Conservation (phyloP, 2,329 filamentous ascomycete genomes). For the Xylaria sp. region DNA sequence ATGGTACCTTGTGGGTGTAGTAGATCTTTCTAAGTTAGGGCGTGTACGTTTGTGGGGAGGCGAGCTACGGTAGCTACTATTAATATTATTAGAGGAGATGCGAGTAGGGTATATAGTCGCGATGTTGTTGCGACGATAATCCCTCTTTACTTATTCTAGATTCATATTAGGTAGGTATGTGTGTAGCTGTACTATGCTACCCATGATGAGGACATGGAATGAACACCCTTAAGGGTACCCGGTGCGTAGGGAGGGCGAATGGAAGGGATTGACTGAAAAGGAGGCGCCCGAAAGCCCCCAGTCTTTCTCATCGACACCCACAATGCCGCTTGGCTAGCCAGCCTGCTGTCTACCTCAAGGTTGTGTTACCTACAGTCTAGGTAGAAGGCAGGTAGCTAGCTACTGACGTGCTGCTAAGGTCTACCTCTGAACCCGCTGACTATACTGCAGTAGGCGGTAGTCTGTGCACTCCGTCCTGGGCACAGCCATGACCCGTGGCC, state of each 20-base stretch:
- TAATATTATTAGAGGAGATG: not conserved
- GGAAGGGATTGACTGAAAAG: constrained; percentile 7
- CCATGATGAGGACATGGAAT: not conserved
- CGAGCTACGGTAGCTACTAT: not conserved
- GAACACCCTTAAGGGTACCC: too few species aligned
- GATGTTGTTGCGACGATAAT: constrained; percentile 8
- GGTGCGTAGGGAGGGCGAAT: too few species aligned
- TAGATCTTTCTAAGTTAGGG: constrained; percentile 13
- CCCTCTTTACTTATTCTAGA: not conserved
- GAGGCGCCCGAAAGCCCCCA: constrained; percentile 1
- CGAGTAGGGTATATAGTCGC: constrained; percentile 1
- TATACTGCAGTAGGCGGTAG: not conserved
- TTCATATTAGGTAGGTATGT: too few species aligned
- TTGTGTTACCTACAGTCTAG: not conserved
- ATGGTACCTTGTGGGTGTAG: constrained; percentile 13
- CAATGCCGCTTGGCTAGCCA: not conserved
- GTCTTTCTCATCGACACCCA: not conserved
- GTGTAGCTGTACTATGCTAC: not conserved
- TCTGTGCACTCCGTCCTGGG: not conserved
- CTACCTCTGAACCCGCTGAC: too few species aligned
- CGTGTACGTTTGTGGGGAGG: constrained; percentile 4
- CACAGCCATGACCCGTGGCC: constrained; percentile 28
- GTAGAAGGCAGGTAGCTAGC: not conserved
- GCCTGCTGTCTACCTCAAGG: not conserved
- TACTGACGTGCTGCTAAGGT: not conserved